Conservation (phyloP, 805 yeast species). For the Ogataea ganodermae region DNA sequence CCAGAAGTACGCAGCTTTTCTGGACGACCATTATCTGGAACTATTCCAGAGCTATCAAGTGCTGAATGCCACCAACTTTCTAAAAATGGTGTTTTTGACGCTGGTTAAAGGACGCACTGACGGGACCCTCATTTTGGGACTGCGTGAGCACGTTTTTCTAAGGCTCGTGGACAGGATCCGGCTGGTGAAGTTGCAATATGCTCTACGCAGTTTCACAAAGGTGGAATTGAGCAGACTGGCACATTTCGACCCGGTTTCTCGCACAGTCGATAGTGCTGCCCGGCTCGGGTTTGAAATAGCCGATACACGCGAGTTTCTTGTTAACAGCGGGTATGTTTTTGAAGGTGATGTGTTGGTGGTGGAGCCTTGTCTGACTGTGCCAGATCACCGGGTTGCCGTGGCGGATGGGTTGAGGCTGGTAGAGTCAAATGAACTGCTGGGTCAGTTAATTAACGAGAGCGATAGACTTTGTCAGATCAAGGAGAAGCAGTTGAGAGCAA, state of each 20-base stretch:
- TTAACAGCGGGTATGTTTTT: slow-evolving; percentile 11
- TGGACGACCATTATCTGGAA: slow-evolving; percentile 10
- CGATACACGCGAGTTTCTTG: slow-evolving; percentile 13
- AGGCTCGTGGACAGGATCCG: slow-evolving; percentile 15
- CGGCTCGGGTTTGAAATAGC: slow-evolving; percentile 5
- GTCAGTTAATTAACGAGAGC: slow-evolving; percentile 2
- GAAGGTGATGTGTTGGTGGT: slow-evolving; percentile 9
- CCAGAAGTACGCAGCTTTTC: slow-evolving; percentile 13
- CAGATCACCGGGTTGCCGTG: neutral
- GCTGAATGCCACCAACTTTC: slow-evolving; percentile 14
- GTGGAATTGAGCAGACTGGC: slow-evolving; percentile 6
- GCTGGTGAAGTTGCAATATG: slow-evolving; percentile 10
- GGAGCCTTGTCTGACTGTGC: neutral
- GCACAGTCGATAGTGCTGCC: neutral
- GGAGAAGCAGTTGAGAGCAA: slow-evolving; percentile 1
- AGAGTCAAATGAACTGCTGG: neutral
- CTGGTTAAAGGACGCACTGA: neutral
- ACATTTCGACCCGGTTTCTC: slow-evolving; percentile 11
- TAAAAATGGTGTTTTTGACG: slow-evolving; percentile 12
- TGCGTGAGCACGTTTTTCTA: slow-evolving; percentile 11
- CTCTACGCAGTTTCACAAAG: slow-evolving; percentile 6
- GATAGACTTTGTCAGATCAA: neutral
- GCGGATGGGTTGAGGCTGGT: neutral
- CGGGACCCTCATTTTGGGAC: neutral
- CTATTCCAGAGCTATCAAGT: slow-evolving; percentile 20